Percentiles rank a stretch among this genome's conserved stretches.
These are phyloP conservation scores for Pseudogymnoascus sp. DNA, from an alignment of 2,329 filamentous ascomycete genomes.

Conservation along the genomic window DNA sequence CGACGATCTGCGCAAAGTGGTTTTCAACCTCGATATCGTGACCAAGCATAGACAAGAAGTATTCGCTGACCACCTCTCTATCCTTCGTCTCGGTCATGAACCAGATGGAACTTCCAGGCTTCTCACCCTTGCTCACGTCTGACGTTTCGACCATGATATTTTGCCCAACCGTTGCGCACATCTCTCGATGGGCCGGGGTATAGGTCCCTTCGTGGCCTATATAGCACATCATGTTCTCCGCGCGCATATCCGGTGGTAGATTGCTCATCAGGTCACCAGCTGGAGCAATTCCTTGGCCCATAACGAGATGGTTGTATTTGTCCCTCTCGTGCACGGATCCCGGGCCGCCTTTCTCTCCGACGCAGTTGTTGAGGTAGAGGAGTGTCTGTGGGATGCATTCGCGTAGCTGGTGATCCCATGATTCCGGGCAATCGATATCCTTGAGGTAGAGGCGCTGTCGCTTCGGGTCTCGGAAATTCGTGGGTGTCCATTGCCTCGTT, in stretches of 20 bases:
- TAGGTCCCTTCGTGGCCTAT: constrained; percentile 96
- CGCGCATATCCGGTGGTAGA: constrained; percentile 76
- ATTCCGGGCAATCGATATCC: constrained; percentile 86
- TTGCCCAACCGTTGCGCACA: constrained; percentile 92
- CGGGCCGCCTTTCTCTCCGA: constrained; percentile 47
- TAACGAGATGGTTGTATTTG: constrained; percentile 32
- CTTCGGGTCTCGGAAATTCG: constrained; percentile 68
- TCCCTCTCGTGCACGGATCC: constrained; percentile 42
- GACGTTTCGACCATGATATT: constrained; percentile 98
- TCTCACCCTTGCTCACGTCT: constrained; percentile 61
- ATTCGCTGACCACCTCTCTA: constrained; percentile 80
- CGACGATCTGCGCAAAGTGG: constrained; percentile 91
- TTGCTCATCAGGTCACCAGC: constrained; percentile 94
- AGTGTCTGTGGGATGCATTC: constrained; percentile 71
- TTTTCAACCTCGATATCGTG: constrained; percentile 97
- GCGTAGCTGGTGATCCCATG: constrained; percentile 75
- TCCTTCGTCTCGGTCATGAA: constrained; percentile 98
- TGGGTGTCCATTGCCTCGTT: constrained; percentile 69
- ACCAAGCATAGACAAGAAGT: constrained; percentile 84
- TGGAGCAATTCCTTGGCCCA: constrained; percentile 43
- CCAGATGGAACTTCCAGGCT: constrained; percentile 86
- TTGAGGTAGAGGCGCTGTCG: constrained; percentile 89
- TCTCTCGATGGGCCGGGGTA: constrained; percentile 89
- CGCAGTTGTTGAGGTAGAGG: constrained; percentile 83
- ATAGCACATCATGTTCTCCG: constrained; percentile 97